Conservation (phyloP, 768 basidiomycete genomes). For the Mycena rebaudengoi region DNA sequence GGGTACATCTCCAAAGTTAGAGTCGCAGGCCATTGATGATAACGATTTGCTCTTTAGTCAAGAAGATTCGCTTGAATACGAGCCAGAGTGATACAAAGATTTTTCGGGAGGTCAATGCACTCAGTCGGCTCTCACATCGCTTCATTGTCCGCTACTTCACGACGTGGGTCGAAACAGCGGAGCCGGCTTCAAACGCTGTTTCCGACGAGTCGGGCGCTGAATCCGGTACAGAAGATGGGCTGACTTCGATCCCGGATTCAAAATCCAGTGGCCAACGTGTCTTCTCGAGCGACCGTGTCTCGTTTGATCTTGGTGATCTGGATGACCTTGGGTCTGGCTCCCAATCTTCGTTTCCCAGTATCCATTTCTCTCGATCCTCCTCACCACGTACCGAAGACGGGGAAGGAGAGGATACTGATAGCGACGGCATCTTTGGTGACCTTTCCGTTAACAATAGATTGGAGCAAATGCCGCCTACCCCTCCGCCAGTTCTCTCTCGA, state of each 20-base stretch:
- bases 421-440: conserved; percentile 44
- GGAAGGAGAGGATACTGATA: conserved; percentile 55
- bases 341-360: conserved; percentile 81
- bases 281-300: conserved; percentile 64
- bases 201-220: conserved; percentile 62
- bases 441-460: neutral
- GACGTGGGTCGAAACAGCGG: conserved; percentile 85
- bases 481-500: conserved; percentile 48
- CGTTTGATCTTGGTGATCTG: conserved; percentile 68
- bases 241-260: conserved; percentile 64
- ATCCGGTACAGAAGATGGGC: conserved; percentile 50
- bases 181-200: conserved; percentile 58
- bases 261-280: conserved; percentile 44
- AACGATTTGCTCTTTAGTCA: conserved; percentile 56
- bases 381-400: conserved; percentile 48
- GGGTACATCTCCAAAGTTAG: conserved; percentile 48
- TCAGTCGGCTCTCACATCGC: conserved; percentile 88
- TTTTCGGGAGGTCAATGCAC: conserved; percentile 88
- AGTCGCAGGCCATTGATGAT: neutral
- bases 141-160: conserved; percentile 94
- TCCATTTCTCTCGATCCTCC: conserved; percentile 72
- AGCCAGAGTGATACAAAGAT: conserved; percentile 87
- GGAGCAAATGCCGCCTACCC: conserved; percentile 16
- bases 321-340: conserved; percentile 67
- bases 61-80: conserved; percentile 86